Conservation (phyloP, 805 yeast genomes). For the Saccharomycopsis sp. region DNA sequence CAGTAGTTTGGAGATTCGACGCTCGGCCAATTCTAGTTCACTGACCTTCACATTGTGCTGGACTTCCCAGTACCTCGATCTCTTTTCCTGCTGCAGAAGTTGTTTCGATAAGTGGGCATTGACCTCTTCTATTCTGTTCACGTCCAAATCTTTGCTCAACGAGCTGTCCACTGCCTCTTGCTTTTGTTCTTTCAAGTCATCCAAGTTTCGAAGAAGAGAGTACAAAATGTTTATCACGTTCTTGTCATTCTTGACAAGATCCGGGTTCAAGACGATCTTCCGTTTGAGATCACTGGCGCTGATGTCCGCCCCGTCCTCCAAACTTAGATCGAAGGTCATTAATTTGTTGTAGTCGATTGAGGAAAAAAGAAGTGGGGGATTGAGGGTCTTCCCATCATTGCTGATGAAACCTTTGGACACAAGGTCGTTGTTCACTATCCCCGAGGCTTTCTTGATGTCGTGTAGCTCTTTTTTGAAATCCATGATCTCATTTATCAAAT, state of each 20-base stretch:
- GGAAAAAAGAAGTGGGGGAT: slow-evolving; percentile 4
- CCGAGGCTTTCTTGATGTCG: slow-evolving; percentile 15
- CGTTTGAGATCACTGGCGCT: slow-evolving; percentile 2
- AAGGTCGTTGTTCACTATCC: slow-evolving; percentile 5
- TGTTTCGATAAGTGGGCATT: not conserved
- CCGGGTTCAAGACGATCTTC: slow-evolving; percentile 8
- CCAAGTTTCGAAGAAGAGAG: slow-evolving; percentile 13
- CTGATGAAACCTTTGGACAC: slow-evolving; percentile 10
- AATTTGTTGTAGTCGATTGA: slow-evolving; percentile 8
- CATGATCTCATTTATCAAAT: slow-evolving; percentile 4
- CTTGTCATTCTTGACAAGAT: slow-evolving; percentile 15
- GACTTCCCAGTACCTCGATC: no score
- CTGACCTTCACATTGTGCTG: no score
- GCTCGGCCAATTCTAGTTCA: no score
- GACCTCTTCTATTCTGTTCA: not conserved
- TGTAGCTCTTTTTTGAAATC: slow-evolving; percentile 14
- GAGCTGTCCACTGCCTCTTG: slow-evolving; percentile 1
- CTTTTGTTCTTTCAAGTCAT: slow-evolving; percentile 7
- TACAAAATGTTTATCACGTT: slow-evolving; percentile 15
- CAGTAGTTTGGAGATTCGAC: no score
- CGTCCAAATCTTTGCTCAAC: slow-evolving; percentile 2
- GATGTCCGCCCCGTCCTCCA: not conserved
- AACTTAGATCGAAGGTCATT: slow-evolving; percentile 4
- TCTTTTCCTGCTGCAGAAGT: not conserved
- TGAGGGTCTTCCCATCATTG: not conserved